Conservation (phyloP, 1,284 basidiomycete species). For the Trichosporon coremiiforme region DNA sequence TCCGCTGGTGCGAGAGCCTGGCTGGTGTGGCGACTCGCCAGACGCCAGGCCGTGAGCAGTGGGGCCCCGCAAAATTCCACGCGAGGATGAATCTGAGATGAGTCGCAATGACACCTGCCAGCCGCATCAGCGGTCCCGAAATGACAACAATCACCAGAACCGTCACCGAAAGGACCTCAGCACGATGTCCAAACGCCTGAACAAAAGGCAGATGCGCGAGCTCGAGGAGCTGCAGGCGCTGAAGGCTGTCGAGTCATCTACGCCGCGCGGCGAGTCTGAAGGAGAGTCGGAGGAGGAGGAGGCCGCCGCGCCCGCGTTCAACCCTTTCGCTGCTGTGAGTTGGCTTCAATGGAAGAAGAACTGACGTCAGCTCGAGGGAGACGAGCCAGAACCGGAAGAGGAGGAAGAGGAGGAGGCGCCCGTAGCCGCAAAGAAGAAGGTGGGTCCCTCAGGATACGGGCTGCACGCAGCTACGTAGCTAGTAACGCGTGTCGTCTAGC, state of each 20-base stretch:
- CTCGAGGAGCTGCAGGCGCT: conserved; percentile 65
- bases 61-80: neutral
- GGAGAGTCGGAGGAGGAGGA: conserved; percentile 30
- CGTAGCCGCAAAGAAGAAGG: conserved; percentile 42
- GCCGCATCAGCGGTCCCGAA: neutral
- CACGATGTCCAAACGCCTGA: conserved; percentile 60
- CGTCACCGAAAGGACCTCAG: neutral
- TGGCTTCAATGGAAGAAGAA: no score
- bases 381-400: conserved; percentile 35
- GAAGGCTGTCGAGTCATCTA: conserved; percentile 43
- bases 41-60: no score
- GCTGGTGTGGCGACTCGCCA: neutral
- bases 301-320: conserved; percentile 39
- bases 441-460: no score
- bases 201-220: conserved; percentile 81
- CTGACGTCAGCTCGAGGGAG: conserved; percentile 23
- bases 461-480: no score
- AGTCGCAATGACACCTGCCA: neutral
- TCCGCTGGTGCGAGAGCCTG: conserved; percentile 9
- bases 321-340: conserved; percentile 64
- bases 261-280: conserved; percentile 25
- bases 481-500: no score
- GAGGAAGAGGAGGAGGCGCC: conserved; percentile 39
- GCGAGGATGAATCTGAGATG: neutral
- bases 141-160: neutral